Conservation (phyloP, 495 filamentous ascomycete genomes). For the Aspergillus taichungensis region DNA sequence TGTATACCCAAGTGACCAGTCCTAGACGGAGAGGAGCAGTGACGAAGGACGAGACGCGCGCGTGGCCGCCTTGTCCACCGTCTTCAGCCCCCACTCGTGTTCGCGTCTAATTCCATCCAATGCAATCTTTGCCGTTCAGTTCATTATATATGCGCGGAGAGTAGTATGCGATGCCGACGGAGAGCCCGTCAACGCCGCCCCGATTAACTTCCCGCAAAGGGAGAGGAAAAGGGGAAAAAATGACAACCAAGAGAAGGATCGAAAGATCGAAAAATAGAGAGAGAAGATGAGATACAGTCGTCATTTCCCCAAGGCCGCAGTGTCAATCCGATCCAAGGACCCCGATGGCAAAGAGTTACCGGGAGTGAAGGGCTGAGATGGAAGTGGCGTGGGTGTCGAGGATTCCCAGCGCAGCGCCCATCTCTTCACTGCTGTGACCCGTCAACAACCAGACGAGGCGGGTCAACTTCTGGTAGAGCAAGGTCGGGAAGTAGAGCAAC, state of each 20-base stretch:
- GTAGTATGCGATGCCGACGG: no score
- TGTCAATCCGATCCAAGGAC: no score
- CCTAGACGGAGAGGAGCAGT: no score
- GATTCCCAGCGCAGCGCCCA: slow-evolving; percentile 21
- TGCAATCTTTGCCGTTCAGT: slow-evolving; percentile 8
- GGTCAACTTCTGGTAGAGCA: slow-evolving; percentile 31
- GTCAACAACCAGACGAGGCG: slow-evolving; percentile 35
- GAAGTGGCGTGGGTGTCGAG: slow-evolving; percentile 18
- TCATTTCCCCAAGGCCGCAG: no score
- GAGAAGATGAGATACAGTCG: no score
- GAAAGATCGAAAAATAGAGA: no score
- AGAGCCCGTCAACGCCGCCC: no score
- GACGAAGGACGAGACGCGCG: no score
- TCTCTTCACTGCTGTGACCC: slow-evolving; percentile 26
- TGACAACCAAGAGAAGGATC: not conserved
- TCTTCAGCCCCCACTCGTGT: no score
- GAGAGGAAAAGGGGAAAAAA: not conserved
- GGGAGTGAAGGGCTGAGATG: slow-evolving; percentile 9
- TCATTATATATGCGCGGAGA: slow-evolving; percentile 10
- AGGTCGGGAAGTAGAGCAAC: slow-evolving; percentile 30
- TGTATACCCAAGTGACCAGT: no score
- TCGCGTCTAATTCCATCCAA: not conserved
- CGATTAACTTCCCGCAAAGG: not conserved
- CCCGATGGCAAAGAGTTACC: slow-evolving; percentile 4
- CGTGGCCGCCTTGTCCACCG: no score